Evolutionary conservation across 306 rosid genomes (phyloP).

Genomic region (Quercus variabilis): DNA sequence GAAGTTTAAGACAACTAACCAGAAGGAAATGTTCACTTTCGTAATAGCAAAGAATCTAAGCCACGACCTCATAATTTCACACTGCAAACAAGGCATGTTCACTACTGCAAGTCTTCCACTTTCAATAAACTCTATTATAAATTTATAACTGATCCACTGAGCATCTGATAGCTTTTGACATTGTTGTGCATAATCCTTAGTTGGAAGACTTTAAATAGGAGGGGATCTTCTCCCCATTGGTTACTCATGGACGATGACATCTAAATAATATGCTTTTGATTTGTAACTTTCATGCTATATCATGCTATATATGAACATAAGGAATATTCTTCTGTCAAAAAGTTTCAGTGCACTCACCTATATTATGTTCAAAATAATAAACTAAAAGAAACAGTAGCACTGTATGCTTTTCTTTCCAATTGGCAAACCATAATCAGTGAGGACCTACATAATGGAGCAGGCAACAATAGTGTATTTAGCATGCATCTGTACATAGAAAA

Average conservation of each 20-base stretch:
- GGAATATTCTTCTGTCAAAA: constrained; percentile 47
- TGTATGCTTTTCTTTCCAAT: not conserved
- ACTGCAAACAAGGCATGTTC: constrained; percentile 27
- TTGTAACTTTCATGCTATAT: constrained; percentile 27
- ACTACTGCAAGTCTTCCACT: constrained; percentile 32
- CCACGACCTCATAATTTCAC: constrained; percentile 17
- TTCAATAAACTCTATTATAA: constrained; percentile 22
- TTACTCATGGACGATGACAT: constrained; percentile 28
- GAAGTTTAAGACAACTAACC: constrained; percentile 22
- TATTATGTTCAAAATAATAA: constrained; percentile 22
- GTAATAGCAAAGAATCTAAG: constrained; percentile 39
- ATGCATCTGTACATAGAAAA: constrained; percentile 20
- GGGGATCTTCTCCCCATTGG: not conserved
- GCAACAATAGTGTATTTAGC: constrained; percentile 13
- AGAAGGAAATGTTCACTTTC: constrained; percentile 25
- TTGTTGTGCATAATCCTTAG: constrained; percentile 30
- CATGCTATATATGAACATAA: constrained; percentile 31
- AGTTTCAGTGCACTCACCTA: constrained; percentile 28
- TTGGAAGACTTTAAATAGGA: constrained; percentile 23
- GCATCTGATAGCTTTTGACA: constrained; percentile 28
- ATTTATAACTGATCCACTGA: constrained; percentile 25
- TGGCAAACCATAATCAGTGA: constrained; percentile 3
- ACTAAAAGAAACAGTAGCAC: not conserved
- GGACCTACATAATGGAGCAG: constrained; percentile 10
- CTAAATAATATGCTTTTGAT: constrained; percentile 25